Evolutionary conservation across 176 grass and related monocot species (phyloP).

Genomic region (Carex myosuroides): DNA sequence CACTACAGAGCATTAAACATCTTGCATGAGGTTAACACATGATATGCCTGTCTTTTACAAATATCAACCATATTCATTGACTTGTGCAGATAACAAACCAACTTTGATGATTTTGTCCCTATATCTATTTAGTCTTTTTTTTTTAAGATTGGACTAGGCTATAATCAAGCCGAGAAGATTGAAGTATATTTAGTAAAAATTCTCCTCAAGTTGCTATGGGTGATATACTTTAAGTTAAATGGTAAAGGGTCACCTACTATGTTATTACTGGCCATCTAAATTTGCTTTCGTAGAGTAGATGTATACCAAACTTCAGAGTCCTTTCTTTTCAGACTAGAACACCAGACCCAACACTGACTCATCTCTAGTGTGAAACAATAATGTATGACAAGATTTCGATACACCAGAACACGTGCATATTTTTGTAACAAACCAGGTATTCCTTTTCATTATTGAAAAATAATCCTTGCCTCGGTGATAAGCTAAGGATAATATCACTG

Average conservation of each 20-base stretch:
- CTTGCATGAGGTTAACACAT: not conserved
- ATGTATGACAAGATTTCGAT: not conserved
- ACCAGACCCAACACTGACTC: not conserved
- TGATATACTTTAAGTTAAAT: not conserved
- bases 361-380: not conserved
- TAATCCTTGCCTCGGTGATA: not conserved
- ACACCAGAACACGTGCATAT: not conserved
- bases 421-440: not conserved
- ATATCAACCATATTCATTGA: not conserved
- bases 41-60: not conserved
- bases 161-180: not conserved
- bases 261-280: not conserved
- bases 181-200: no score
- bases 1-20: conserved; percentile 18
- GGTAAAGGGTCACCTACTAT: not conserved
- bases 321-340: not conserved
- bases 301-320: not conserved
- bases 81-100: not conserved
- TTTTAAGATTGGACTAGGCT: not conserved
- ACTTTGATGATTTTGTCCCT: not conserved
- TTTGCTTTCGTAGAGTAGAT: not conserved
- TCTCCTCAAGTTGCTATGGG: no score
- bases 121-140: not conserved
- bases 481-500: not conserved
- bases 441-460: not conserved